Conservation (phyloP, 2,329 filamentous ascomycete genomes). For the Paraphoma chrysanthemicola region DNA sequence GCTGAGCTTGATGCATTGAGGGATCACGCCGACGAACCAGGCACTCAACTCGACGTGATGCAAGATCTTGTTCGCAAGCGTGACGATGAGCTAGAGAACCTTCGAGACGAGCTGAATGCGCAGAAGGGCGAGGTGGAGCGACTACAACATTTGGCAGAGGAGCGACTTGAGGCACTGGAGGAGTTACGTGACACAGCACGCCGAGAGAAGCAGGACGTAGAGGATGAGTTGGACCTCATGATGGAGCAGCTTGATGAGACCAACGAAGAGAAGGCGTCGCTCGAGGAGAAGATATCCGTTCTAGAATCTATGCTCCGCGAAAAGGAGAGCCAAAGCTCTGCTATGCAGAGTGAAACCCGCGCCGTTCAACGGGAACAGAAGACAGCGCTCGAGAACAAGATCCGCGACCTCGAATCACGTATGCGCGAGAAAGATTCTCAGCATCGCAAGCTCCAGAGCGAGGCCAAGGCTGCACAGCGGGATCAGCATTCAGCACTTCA, state of each 20-base stretch:
- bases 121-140: constrained; percentile 40
- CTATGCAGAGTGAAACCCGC: constrained; percentile 47
- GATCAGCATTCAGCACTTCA: constrained; percentile 47
- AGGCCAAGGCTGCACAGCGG: constrained; percentile 42
- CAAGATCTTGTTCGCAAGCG: constrained; percentile 52
- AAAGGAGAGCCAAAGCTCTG: constrained; percentile 37
- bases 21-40: constrained; percentile 45
- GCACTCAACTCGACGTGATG: constrained; percentile 50
- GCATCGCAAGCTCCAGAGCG: constrained; percentile 34
- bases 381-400: constrained; percentile 59
- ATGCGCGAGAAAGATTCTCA: constrained; percentile 41
- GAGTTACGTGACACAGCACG: constrained; percentile 59
- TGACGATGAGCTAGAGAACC: constrained; percentile 60
- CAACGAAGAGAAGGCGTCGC: constrained; percentile 59
- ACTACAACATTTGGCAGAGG: constrained; percentile 43
- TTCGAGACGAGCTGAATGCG: constrained; percentile 53
- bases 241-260: constrained; percentile 53
- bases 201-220: constrained; percentile 56
- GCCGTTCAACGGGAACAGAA: constrained; percentile 65
- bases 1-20: constrained; percentile 47
- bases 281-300: constrained; percentile 63
- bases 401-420: constrained; percentile 29
- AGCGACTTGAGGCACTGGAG: constrained; percentile 55
- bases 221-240: constrained; percentile 62
- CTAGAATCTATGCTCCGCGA: constrained; percentile 47